phyloP scores from a whole-genome alignment of 1,284 basidiomycete species.

The Cryptococcus amylolentus region DNA sequence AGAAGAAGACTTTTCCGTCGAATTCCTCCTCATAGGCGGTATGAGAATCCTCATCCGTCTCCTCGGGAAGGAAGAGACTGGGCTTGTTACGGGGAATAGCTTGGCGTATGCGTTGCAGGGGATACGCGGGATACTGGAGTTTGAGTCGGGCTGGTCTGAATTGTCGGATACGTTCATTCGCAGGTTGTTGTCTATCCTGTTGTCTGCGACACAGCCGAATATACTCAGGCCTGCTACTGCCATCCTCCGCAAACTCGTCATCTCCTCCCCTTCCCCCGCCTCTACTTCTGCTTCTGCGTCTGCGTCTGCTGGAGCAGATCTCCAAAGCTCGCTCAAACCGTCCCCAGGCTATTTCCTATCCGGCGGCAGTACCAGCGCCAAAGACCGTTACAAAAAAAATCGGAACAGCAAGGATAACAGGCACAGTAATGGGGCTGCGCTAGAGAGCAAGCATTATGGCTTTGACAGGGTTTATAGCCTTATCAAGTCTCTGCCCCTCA shows the following conservation, averaged over 20 bases:
- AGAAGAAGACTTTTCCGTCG: constrained; percentile 83
- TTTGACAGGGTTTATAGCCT: constrained; percentile 77
- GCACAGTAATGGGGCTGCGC: neutral
- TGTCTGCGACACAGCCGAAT: constrained; percentile 73
- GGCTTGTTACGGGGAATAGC: constrained; percentile 63
- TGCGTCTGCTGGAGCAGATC: too few relatives aligned
- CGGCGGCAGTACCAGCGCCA: neutral
- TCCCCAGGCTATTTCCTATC: neutral
- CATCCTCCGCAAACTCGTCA: constrained; percentile 42
- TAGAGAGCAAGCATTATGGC: constrained; percentile 59
- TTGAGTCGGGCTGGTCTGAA: constrained; percentile 39
- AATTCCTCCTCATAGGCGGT: constrained; percentile 74
- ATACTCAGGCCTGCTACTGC: constrained; percentile 90
- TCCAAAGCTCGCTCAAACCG: too few relatives aligned
- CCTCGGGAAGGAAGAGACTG: constrained; percentile 58
- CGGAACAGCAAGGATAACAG: neutral
- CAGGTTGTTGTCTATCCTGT: constrained; percentile 70
- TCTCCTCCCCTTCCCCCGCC: constrained; percentile 23
- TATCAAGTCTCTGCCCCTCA: constrained; percentile 61
- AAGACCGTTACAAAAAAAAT: neutral
- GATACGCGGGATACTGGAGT: constrained; percentile 39
- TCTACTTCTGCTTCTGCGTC: constrained; percentile 8
- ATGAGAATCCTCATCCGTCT: constrained; percentile 69
- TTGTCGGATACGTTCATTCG: constrained; percentile 33
- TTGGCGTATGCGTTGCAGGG: constrained; percentile 58